phyloP scores from a whole-genome alignment of 805 yeast genomes.

The Nakazawaea pomicola region DNA sequence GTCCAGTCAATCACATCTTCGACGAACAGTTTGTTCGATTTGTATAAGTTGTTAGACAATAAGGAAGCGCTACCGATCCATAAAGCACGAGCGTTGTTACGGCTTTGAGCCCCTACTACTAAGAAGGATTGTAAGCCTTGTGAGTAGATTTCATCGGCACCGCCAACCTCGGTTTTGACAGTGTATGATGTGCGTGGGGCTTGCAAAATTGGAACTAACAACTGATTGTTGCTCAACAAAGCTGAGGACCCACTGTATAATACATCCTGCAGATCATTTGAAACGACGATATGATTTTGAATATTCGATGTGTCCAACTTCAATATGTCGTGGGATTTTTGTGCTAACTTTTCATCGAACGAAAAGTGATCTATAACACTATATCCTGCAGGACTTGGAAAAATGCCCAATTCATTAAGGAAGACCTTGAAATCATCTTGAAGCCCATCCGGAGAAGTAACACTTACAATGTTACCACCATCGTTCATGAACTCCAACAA shows the following conservation, averaged over 20 bases:
- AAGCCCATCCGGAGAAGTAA: constrained; percentile 46
- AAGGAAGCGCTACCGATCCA: constrained; percentile 76
- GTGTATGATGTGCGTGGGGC: constrained; percentile 66
- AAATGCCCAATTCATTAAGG: constrained; percentile 76
- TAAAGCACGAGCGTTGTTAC: constrained; percentile 67
- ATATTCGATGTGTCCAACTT: constrained; percentile 22
- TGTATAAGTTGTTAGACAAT: constrained; percentile 35
- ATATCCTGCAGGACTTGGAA: constrained; percentile 74
- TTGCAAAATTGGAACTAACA: constrained; percentile 62
- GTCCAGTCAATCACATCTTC: constrained; percentile 60
- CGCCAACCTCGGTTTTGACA: constrained; percentile 34
- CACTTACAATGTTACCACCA: constrained; percentile 73
- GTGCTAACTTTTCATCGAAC: constrained; percentile 8
- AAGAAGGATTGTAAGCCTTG: constrained; percentile 75
- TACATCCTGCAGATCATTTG: constrained; percentile 9
- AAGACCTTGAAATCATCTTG: constrained; percentile 63
- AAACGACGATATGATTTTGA: constrained; percentile 24
- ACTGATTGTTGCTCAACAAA: constrained; percentile 61
- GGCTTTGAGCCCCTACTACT: constrained; percentile 74
- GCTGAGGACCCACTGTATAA: constrained; percentile 57
- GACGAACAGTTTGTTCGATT: constrained; percentile 33
- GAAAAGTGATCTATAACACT: constrained; percentile 61
- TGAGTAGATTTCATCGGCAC: constrained; percentile 56
- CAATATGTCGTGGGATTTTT: constrained; percentile 19
- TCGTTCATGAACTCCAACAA: constrained; percentile 55